Conservation (phyloP, 306 rosid genomes). For the Leucaena leucocephala region DNA sequence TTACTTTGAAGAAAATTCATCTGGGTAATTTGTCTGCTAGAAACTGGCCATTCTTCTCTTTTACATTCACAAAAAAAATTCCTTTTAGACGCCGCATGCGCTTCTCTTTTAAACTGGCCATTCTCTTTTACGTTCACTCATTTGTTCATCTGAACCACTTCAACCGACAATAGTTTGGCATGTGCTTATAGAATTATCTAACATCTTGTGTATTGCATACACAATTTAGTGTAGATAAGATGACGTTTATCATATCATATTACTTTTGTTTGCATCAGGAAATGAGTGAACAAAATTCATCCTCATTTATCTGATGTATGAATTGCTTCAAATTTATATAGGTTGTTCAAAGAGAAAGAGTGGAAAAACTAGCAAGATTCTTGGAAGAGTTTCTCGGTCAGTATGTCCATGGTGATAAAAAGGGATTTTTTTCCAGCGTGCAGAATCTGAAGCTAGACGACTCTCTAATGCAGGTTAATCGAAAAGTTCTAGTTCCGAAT, state of each 20-base stretch:
- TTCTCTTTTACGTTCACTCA: not conserved
- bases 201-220: not conserved
- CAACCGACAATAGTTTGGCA: not conserved
- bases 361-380: conserved; percentile 73
- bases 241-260: not conserved
- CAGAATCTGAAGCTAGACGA: conserved; percentile 83
- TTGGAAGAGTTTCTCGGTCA: conserved; percentile 65
- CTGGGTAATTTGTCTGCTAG: conserved; percentile 5
- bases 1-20: not conserved
- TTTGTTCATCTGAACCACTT: conserved; percentile 10
- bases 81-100: not conserved
- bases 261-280: not conserved
- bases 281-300: not conserved
- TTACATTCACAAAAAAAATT: not conserved
- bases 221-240: not conserved
- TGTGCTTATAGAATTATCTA: not conserved
- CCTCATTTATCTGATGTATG: conserved; percentile 1
- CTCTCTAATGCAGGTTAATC: conserved; percentile 78
- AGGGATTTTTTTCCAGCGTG: conserved; percentile 68
- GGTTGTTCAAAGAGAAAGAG: conserved; percentile 91
- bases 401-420: conserved; percentile 74
- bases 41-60: not conserved
- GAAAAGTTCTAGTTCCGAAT: conserved; percentile 18
- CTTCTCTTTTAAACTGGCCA: conserved; percentile 7
- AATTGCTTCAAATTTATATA: conserved; percentile 37